These are phyloP conservation scores for Carallia pectinifolia DNA, from an alignment of 345 rosid species.

Conservation along the genomic window DNA sequence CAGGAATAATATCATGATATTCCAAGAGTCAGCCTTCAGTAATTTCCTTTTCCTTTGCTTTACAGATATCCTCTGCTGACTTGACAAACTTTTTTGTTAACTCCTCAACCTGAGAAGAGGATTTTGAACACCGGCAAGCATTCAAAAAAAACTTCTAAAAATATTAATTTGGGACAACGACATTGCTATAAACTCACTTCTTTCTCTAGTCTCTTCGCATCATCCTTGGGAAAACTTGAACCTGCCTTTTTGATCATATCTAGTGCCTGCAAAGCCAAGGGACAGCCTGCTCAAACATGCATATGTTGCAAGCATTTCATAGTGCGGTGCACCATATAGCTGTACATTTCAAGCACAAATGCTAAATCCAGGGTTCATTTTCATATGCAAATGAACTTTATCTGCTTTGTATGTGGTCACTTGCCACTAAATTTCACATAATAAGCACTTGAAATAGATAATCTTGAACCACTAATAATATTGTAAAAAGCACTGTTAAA, in stretches of 20 bases:
- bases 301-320: not conserved
- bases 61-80: slow-evolving; percentile 82
- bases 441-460: not conserved
- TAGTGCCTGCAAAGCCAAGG: slow-evolving; percentile 55
- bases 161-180: not conserved
- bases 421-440: not conserved
- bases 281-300: not conserved
- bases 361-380: not conserved
- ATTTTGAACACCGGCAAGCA: not conserved
- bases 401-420: not conserved
- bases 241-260: slow-evolving; percentile 78
- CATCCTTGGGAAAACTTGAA: slow-evolving; percentile 76
- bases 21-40: slow-evolving; percentile 44
- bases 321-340: not conserved
- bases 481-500: not conserved
- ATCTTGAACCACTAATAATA: not conserved
- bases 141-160: not conserved
- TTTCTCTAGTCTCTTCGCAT: slow-evolving; percentile 80
- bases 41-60: slow-evolving; percentile 88
- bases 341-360: not conserved
- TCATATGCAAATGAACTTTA: not conserved
- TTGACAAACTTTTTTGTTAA: slow-evolving; percentile 74
- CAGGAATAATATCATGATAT: not conserved
- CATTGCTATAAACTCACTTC: slow-evolving; percentile 50
- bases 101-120: slow-evolving; percentile 61